Base-by-base conservation (phyloP, 352 stramenopile species). In the Phytophthora kernoviae region DNA sequence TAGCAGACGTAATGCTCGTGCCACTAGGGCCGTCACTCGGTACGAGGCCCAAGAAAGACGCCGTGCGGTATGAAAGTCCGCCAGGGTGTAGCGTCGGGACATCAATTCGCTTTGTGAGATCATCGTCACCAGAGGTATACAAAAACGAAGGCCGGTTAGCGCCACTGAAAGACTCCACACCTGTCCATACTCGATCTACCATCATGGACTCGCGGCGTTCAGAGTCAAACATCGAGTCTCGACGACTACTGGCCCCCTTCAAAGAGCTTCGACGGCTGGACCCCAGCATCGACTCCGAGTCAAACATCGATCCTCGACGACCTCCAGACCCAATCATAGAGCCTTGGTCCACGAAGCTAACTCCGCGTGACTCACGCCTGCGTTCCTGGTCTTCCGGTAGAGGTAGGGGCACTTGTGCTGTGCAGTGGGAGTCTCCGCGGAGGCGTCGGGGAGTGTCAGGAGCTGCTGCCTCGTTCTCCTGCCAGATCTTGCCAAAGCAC, bases 401-500 rank as follows among this genome's bases (percentile, higher is more conserved):
- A 6, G 55, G 44, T 4, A 57, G 17, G 3, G 55, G 63, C 1
- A 44, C 10, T 33, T 63, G 40, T 17, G 62, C 73, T 30, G 33
- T 51, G 34, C 22, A 14, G 4, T 22, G 17, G 12, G 44, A 40
- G 33, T 55, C 21, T 30, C 53, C 58, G 46, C 33, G 33, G 7
- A 54, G 44, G 14, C 39, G 42, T 10, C 18, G 48, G 10, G 24
- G 1, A 12, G 21, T 14, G 10, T 47, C 54, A 14, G 21, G n/a
- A 7, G 64, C 56, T 30, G 26, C 15, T 37, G 63, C 34, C 18
- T 59, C 68, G 50, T 67, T 73, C 10, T 80, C 57, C 24, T 77
- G 64, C 72, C 72, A 87, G 30, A 74, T 49, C 36, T 70, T 21
- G 33, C 61, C 59, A 39, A 87, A 87, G 46, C 77, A 87, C 56